A percentile compares a stretch with the other conserved stretches of the same genome.
These are phyloP conservation scores for Pseudocercospora ulei DNA, from an alignment of 2,329 filamentous ascomycete genomes.

Conservation along the genomic window DNA sequence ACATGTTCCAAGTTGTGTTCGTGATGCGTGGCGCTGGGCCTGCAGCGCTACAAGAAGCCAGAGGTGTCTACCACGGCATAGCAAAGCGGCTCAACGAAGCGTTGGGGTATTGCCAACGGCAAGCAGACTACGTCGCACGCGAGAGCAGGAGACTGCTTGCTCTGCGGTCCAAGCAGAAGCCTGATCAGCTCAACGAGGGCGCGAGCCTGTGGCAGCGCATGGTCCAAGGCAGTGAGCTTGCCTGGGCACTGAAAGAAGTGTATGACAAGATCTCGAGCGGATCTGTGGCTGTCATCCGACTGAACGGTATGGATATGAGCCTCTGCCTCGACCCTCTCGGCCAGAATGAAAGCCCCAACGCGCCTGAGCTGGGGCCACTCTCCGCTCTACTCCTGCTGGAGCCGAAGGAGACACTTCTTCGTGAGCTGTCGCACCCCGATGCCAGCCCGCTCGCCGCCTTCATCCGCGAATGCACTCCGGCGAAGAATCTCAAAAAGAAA, in stretches of 20 bases:
- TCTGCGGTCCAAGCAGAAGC: slow-evolving; percentile 58
- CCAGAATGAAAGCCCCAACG: slow-evolving; percentile 1
- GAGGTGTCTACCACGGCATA: slow-evolving; percentile 75
- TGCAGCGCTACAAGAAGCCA: slow-evolving; percentile 59
- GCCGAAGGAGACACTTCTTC: slow-evolving; percentile 70
- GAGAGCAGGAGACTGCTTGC: slow-evolving; percentile 75
- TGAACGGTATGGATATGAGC: slow-evolving; percentile 61
- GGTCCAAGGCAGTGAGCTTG: slow-evolving; percentile 29
- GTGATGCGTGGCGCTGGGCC: slow-evolving; percentile 70
- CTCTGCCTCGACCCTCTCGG: slow-evolving; percentile 48
- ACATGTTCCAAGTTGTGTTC: slow-evolving; percentile 97
- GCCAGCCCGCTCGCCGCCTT: slow-evolving; percentile 68
- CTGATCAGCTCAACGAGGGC: slow-evolving; percentile 33
- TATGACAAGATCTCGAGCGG: slow-evolving; percentile 21
- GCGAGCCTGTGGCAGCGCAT: slow-evolving; percentile 22
- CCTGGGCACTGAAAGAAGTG: slow-evolving; percentile 30
- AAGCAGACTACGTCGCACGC: slow-evolving; percentile 81
- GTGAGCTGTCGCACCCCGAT: slow-evolving; percentile 59
- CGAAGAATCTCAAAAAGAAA: slow-evolving; percentile 61
- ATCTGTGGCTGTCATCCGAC: slow-evolving; percentile 36
- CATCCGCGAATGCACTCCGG: slow-evolving; percentile 50
- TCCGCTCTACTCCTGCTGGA: slow-evolving; percentile 78
- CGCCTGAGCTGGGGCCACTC: slow-evolving; percentile 47
- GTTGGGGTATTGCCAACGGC: slow-evolving; percentile 83
- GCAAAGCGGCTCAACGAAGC: slow-evolving; percentile 88